Conservation (phyloP, 1,284 basidiomycete species). For the Hemileia vastatrix region DNA sequence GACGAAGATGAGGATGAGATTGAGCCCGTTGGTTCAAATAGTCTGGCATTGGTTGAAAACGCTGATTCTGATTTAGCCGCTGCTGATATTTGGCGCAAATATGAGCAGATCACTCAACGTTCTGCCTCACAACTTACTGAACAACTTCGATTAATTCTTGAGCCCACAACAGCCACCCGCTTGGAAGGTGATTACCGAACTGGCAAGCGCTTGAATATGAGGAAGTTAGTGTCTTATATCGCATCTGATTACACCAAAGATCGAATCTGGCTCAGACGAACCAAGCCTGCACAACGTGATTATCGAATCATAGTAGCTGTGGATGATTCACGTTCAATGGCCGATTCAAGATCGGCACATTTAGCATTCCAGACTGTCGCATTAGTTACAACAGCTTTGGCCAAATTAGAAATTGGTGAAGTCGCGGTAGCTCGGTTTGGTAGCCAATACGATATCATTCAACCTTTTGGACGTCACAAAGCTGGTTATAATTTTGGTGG, state of each 20-base stretch:
- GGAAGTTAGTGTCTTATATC: slow-evolving; percentile 97
- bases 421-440: slow-evolving; percentile 88
- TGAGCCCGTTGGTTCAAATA: slow-evolving; percentile 4
- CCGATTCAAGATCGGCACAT: slow-evolving; percentile 82
- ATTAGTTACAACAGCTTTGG: slow-evolving; percentile 80
- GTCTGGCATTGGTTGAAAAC: slow-evolving; percentile 1
- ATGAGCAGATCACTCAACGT: slow-evolving; percentile 15
- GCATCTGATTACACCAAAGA: slow-evolving; percentile 99
- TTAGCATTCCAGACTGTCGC: slow-evolving; percentile 90
- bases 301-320: slow-evolving; percentile 92
- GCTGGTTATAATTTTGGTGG: slow-evolving; percentile 69
- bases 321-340: slow-evolving; percentile 95
- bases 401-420: slow-evolving; percentile 87
- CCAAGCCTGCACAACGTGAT: slow-evolving; percentile 83
- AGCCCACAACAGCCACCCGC: slow-evolving; percentile 86
- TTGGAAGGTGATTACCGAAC: slow-evolving; percentile 96
- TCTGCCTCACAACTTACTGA: slow-evolving; percentile 59
- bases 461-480: slow-evolving; percentile 64
- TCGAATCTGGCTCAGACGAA: slow-evolving; percentile 96
- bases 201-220: slow-evolving; percentile 97
- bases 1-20: slow-evolving; percentile 1
- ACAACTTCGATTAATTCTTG: slow-evolving; percentile 90
- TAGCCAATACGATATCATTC: slow-evolving; percentile 72
- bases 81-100: slow-evolving; percentile 41
- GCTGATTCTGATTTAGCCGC: neutral